Conservation (phyloP, 2,329 filamentous ascomycete species). For the Diaporthe amygdali region DNA sequence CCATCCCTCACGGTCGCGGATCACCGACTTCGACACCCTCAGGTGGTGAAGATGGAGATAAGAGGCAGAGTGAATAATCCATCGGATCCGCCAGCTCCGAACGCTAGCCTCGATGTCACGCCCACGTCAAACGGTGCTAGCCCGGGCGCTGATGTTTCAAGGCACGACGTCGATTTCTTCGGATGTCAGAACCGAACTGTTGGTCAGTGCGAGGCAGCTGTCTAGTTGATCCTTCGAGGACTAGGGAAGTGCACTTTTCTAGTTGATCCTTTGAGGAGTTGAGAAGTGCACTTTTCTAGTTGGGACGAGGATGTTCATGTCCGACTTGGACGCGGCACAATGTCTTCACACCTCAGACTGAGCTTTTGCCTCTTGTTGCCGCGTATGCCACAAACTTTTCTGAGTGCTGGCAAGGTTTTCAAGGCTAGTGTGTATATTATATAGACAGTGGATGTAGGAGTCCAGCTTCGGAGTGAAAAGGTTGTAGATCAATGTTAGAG, state of each 20-base stretch:
- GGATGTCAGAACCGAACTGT: slow-evolving; percentile 9
- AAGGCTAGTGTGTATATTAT: not conserved
- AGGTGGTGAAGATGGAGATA: not conserved
- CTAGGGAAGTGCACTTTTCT: not conserved
- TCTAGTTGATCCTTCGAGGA: not conserved
- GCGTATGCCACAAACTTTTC: too few species aligned
- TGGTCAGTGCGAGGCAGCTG: slow-evolving; percentile 1
- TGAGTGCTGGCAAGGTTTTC: too few species aligned
- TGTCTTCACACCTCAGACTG: not conserved
- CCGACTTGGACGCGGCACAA: not conserved
- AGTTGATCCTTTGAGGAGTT: not conserved
- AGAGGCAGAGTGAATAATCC: not conserved
- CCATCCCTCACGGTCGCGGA: not conserved
- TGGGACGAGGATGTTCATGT: not conserved
- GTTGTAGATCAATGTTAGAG: not conserved
- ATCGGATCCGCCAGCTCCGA: not conserved
- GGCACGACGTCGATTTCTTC: not conserved
- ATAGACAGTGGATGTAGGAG: not conserved
- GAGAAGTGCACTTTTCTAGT: not conserved
- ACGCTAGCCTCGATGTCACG: not conserved
- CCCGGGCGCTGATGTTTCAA: not conserved
- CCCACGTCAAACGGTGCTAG: slow-evolving; percentile 1
- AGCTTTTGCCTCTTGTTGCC: too few species aligned
- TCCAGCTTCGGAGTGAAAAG: not conserved
- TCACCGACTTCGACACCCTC: not conserved